Percentiles rank a stretch among this genome's conserved stretches.
Evolutionary conservation across 495 filamentous ascomycete genomes (phyloP).

Genomic region (Rhizodiscina lignyota): DNA sequence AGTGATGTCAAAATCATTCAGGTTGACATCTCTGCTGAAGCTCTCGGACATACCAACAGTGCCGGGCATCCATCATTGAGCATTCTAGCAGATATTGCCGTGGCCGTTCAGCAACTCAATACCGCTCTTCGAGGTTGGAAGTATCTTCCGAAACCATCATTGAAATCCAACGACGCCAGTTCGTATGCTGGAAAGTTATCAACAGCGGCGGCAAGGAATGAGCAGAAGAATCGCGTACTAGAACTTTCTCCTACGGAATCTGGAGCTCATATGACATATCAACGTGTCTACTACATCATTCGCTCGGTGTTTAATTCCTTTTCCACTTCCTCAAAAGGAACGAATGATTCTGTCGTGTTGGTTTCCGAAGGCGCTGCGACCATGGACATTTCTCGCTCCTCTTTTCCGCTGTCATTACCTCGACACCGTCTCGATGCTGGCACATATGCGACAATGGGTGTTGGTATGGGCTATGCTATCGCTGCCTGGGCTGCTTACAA

Average conservation of each 20-base stretch:
- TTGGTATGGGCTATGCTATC: conserved; percentile 46
- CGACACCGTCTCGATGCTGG: conserved; percentile 46
- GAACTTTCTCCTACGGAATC: conserved; percentile 20
- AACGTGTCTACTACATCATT: conserved; percentile 37
- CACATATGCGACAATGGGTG: conserved; percentile 53
- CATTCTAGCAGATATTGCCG: conserved; percentile 35
- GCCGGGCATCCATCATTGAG: conserved; percentile 27
- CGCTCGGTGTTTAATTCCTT: conserved; percentile 25
- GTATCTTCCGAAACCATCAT: no score
- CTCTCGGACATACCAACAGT: conserved; percentile 31
- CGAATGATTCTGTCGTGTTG: conserved; percentile 30
- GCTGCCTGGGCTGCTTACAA: conserved; percentile 47
- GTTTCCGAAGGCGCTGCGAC: conserved; percentile 52
- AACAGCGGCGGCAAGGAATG: conserved; percentile 32
- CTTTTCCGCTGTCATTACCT: conserved; percentile 40
- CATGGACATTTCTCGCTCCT: conserved; percentile 48
- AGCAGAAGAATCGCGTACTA: conserved; percentile 24
- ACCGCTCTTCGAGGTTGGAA: conserved; percentile 26
- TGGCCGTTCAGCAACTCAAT: conserved; percentile 33
- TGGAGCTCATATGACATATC: conserved; percentile 34
- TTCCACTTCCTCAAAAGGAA: no score
- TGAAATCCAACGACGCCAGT: no score
- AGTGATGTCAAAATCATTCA: conserved; percentile 36
- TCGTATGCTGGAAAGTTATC: conserved; percentile 19
- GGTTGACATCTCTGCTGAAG: conserved; percentile 41